Base-by-base conservation (phyloP, 1,284 basidiomycete genomes). In the Wolfiporia cocos region DNA sequence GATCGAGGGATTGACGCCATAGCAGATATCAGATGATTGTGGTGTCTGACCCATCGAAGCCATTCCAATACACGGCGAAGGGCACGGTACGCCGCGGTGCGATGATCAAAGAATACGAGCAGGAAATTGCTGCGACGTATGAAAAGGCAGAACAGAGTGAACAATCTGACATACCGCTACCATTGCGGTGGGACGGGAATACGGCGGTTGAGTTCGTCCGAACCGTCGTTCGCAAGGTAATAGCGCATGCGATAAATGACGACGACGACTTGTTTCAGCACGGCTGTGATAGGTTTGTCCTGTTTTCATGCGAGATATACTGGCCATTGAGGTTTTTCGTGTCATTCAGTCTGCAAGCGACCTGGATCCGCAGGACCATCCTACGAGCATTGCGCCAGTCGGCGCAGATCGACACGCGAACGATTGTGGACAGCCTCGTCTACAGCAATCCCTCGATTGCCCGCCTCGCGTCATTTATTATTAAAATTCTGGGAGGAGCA, bases 271-370 rank as follows among this genome's bases (percentile, higher is more conserved):
- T 72, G n/a, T 72, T 72, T 51, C 58, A 65, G 24, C 46, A 52
- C 41, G 70, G 70, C 12, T 67, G 67, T 34, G 69, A 72, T 44
- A 71, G 69, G 69, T 69, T n/a, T n/a, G n/a, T n/a, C n/a, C n/a
- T n/a, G n/a, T n/a, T n/a, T n/a, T 32, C 6, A 12, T 5, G 17
- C 11, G 11, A 28, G 26, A 19, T n/a, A n/a, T n/a, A n/a, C n/a
- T n/a, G n/a, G n/a, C n/a, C n/a, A n/a, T n/a, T n/a, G n/a, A n/a
- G n/a, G n/a, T n/a, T n/a, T n/a, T n/a, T n/a, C n/a, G n/a, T n/a
- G n/a, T n/a, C n/a, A n/a, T n/a, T n/a, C n/a, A 29, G 14, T 14
- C 26, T 29, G 26, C 7, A 29, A 9, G 26, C 26, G 7, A 29
- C 26, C 7, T 29, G 14, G 9, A 29, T 29, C 26, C 26, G 26